Evolutionary conservation across 2,329 filamentous ascomycete species (phyloP), one percentile per base, ranked within the genome.

Genomic region (Malbranchea zuffiana): DNA sequence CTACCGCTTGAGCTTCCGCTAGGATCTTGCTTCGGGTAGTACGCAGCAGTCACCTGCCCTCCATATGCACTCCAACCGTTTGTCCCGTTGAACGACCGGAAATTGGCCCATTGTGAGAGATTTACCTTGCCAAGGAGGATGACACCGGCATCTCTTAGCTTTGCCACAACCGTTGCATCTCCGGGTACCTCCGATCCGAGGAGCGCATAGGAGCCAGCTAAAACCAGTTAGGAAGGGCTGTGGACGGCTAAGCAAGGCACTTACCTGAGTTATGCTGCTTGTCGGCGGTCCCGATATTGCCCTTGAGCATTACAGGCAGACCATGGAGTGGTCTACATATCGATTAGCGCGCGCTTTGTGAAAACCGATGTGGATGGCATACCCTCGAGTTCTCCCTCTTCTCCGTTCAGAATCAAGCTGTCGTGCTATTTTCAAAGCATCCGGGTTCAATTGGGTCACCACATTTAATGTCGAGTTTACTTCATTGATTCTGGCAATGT

Each of bases 301-400:
- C 78, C 54, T 83, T 83, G 44, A 82, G 68, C 0, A 77, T 62
- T 48, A 80, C 79, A 0, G 79, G 79, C 16, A 84, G 78, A 5
- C 79, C 79, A 50, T 83, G 78, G 2, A 83, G 62, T 0, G 71
- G 72, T 0, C 76, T 69, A 6, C 71, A 35, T 1, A 31, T 21
- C 17, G 30, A 27, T 28, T n/a, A 32, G 29, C 24, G 10, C 5
- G 13, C 12, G 11, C 16, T n/a, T 12, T 18, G 13, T 29, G 13
- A 3, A 13, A 25, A 16, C 25, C 6, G 3, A 4, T 23, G 16
- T 30, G 11, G 17, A 6, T 8, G 6, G 38, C 42, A 12, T 18
- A 44, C 42, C 42, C 42, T 39, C 42, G 67, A 5, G 74, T 51
- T 15, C 59, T 59, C 18, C 74, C 72, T 1, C 56, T 48, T 10